Evolutionary conservation across 371 early-diverging fungal species (phyloP), one percentile per base, ranked within the genome.

Genomic region (Lichtheimia hyalospora): DNA sequence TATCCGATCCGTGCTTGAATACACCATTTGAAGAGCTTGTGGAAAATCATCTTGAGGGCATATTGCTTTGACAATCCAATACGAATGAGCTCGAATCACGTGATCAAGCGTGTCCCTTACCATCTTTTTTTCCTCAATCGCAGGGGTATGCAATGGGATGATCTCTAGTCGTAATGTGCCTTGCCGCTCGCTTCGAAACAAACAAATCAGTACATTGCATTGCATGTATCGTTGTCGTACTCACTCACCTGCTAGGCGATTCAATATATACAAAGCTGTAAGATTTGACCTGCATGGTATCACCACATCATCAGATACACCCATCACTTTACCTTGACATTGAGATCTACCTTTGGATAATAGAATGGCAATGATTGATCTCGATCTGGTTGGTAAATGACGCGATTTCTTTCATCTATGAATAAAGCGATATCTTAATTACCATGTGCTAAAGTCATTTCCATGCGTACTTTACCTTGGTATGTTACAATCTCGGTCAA

Each of bases 11-110:
- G 69, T 15, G 83, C 74, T 49, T 88, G 89, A 25, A 85, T 83
- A 21, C 88, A 88, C 92, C 92, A 92, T 60, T 92, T 92, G 71
- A 80, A 91, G 7, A 92, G 67, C 56, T 84, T 85, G 59, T 86
- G 88, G 42, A 90, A 70, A 42, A 92, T 68, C 16, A 83, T 84
- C 34, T 69, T 81, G 64, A 86, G 81, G 0, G 87, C 85, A 39
- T 79, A 73, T 69, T 83, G 83, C 83, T 89, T 67, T 61, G 64
- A 64, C 14, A 5, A 8, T 18, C 34, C 34, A 34, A 34, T 7
- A 34, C 10, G 34, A 8, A 34, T 34, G 6, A 6, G 10, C 28
- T 28, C 7, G 25, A 3, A 27, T 34, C 34, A 34, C 34, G 34
- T 34, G 34, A 34, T 10, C 34, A 10, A 5, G 8, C 10, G 34